These are phyloP conservation scores for Typha latifolia DNA, from an alignment of 176 grass and related monocot genomes.

Conservation along the genomic window DNA sequence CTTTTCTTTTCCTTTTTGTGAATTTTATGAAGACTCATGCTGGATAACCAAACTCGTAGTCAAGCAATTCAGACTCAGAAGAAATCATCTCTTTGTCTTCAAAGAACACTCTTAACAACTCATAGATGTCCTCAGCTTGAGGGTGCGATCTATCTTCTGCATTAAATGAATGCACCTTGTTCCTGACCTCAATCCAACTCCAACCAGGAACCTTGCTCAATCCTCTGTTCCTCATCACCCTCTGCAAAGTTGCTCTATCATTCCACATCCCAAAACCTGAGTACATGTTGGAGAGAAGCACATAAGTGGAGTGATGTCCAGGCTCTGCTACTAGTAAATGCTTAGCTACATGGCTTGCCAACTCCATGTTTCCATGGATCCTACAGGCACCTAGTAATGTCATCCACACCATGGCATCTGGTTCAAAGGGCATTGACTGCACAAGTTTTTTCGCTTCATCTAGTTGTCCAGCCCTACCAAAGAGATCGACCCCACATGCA, in stretches of 20 bases:
- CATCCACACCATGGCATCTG: slow-evolving; percentile 66
- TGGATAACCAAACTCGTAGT: background rate
- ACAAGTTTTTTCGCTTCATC: slow-evolving; percentile 53
- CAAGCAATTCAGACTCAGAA: slow-evolving; percentile 3
- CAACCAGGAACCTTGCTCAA: slow-evolving; percentile 66
- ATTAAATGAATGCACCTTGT: slow-evolving; percentile 55
- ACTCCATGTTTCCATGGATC: slow-evolving; percentile 46
- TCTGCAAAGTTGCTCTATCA: slow-evolving; percentile 47
- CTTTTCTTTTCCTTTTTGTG: no score
- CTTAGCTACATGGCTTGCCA: slow-evolving; percentile 36
- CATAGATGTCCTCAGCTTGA: slow-evolving; percentile 33
- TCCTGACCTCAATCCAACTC: slow-evolving; percentile 66
- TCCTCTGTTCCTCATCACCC: slow-evolving; percentile 44
- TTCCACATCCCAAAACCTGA: slow-evolving; percentile 62
- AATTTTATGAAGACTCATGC: no score
- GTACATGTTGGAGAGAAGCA: slow-evolving; percentile 50
- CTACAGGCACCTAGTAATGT: slow-evolving; percentile 59
- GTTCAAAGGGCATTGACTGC: slow-evolving; percentile 56
- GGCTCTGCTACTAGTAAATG: slow-evolving; percentile 34
- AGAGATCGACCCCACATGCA: slow-evolving; percentile 59
- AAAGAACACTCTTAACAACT: slow-evolving; percentile 32
- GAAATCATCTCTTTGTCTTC: slow-evolving; percentile 10
- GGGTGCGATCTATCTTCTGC: slow-evolving; percentile 47
- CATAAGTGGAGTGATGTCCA: slow-evolving; percentile 50
- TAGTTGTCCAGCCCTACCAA: slow-evolving; percentile 49